These are phyloP conservation scores for Yamagishiella unicocca DNA, from an alignment of 139 green algal genomes.

Conservation along the genomic window DNA sequence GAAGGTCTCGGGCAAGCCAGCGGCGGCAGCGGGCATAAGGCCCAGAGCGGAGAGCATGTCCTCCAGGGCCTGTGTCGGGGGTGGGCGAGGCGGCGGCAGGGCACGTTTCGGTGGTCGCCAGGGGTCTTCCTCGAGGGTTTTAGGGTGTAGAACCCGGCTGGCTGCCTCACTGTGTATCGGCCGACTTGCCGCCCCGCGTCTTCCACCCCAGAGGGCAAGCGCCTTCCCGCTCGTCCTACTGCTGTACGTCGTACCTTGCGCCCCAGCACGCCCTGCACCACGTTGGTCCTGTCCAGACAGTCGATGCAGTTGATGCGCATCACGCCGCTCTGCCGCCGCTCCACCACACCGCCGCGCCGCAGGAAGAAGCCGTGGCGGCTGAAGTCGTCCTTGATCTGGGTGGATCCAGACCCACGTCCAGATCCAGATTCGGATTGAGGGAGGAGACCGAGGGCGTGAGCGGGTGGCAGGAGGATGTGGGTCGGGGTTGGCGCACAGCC, in stretches of 20 bases:
- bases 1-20: constrained; percentile 67
- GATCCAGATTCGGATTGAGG: too few relatives aligned
- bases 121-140: too few relatives aligned
- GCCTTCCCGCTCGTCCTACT: not conserved
- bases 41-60: constrained; percentile 69
- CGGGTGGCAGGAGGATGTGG: too few relatives aligned
- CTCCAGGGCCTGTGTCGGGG: constrained; percentile 60
- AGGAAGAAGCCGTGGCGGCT: constrained; percentile 46
- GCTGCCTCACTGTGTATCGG: too few relatives aligned
- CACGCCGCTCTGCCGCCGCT: constrained; percentile 68
- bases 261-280: constrained; percentile 88
- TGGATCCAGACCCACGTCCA: too few relatives aligned
- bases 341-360: constrained; percentile 25
- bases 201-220: too few relatives aligned
- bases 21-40: constrained; percentile 61
- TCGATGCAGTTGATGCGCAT: constrained; percentile 97
- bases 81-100: not conserved
- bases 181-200: too few relatives aligned
- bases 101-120: too few relatives aligned
- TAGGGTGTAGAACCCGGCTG: too few relatives aligned
- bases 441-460: too few relatives aligned
- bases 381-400: constrained; percentile 50
- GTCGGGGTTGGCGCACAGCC: too few relatives aligned
- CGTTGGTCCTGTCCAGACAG: constrained; percentile 98
- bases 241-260: constrained; percentile 62